phyloP scores from a whole-genome alignment of 2,329 filamentous ascomycete species.

The Samsoniella hepiali region DNA sequence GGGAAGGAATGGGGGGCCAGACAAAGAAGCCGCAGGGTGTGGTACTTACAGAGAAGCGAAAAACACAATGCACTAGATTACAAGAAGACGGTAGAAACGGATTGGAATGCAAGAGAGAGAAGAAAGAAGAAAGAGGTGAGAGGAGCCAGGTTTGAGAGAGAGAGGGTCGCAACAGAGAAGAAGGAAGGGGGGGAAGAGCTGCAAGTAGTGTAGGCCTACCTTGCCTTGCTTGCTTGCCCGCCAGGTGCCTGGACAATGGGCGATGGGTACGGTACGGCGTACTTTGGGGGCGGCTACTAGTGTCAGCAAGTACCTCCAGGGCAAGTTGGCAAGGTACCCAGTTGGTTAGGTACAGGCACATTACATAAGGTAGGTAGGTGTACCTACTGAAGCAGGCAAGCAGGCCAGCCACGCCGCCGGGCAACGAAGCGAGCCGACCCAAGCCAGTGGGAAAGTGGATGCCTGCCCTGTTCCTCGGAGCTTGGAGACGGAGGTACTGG shows the following conservation, averaged over 20 bases:
- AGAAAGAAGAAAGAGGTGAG: slow-evolving; percentile 3
- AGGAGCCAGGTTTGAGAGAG: slow-evolving; percentile 14
- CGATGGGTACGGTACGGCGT: no score
- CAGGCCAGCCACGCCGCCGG: neutral
- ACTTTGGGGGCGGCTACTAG: no score
- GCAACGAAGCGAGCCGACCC: slow-evolving; percentile 17
- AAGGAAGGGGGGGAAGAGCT: neutral
- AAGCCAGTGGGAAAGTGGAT: slow-evolving; percentile 13
- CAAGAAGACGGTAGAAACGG: neutral
- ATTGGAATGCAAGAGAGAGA: slow-evolving; percentile 14
- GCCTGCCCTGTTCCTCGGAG: neutral
- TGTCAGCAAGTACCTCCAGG: no score
- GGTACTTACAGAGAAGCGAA: slow-evolving; percentile 3
- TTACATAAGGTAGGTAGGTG: no score
- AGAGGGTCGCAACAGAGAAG: slow-evolving; percentile 6
- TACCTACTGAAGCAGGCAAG: no score
- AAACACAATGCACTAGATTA: slow-evolving; percentile 4
- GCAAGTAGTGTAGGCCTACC: neutral
- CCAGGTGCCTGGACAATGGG: no score
- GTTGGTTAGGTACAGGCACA: no score
- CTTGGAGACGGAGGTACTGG: neutral
- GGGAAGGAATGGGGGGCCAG: slow-evolving; percentile 8
- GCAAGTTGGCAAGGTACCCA: no score
- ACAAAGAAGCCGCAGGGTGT: neutral
- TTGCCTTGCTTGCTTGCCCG: no score